Evolutionary conservation across 2,329 filamentous ascomycete species (phyloP).

Genomic region (Exserohilum rostratum): DNA sequence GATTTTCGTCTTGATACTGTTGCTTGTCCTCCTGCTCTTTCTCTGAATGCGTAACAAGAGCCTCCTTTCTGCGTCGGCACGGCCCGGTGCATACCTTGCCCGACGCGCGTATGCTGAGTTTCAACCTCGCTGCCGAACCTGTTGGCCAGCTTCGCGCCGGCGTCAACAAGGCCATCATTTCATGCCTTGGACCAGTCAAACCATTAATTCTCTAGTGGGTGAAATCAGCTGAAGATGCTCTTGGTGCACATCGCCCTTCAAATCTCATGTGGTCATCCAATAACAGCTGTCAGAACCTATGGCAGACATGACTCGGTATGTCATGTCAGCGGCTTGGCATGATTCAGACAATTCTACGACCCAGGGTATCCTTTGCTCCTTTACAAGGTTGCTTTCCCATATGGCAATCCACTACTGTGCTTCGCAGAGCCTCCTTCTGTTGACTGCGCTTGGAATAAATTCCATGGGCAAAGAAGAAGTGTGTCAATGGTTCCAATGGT

Average conservation of each 20-base stretch:
- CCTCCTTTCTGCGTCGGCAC: neutral
- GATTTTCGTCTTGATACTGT: conserved; percentile 84
- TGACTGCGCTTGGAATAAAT: neutral
- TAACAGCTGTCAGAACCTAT: too few relatives aligned
- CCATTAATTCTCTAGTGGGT: neutral
- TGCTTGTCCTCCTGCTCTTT: conserved; percentile 79
- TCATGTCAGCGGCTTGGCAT: neutral
- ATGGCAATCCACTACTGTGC: neutral
- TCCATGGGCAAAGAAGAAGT: too few relatives aligned
- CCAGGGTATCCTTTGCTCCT: neutral
- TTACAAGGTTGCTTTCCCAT: neutral
- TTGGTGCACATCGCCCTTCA: conserved; percentile 14
- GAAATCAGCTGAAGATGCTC: neutral
- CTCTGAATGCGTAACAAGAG: conserved; percentile 52
- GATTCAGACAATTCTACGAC: neutral
- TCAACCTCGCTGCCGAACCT: neutral
- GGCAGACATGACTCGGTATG: neutral
- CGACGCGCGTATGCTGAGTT: neutral
- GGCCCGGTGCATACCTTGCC: neutral
- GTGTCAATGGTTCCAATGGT: neutral
- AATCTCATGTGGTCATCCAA: neutral
- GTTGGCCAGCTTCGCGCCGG: conserved; percentile 26
- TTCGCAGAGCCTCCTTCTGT: neutral
- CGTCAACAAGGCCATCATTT: conserved; percentile 3
- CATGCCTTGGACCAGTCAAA: conserved; percentile 24